Evolutionary conservation across 2,329 filamentous ascomycete genomes (phyloP).

Genomic region (Biscogniauxia mediterranea): DNA sequence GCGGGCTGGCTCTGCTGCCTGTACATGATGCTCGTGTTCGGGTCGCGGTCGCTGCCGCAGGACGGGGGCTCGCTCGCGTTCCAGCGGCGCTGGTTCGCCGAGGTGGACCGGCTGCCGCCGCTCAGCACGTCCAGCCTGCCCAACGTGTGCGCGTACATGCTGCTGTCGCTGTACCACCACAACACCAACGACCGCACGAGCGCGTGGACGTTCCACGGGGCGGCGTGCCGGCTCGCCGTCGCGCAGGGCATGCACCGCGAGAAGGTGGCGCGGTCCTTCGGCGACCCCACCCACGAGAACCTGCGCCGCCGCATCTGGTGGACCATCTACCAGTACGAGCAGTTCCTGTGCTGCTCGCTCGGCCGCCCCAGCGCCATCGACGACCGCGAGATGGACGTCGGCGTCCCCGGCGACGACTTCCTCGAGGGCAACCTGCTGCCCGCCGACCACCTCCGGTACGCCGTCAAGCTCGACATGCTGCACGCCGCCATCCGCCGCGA

Average conservation of each 20-base stretch:
- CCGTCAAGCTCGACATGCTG: conserved; percentile 23
- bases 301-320: conserved; percentile 33
- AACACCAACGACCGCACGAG: conserved; percentile 41
- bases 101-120: conserved; percentile 35
- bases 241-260: conserved; percentile 44
- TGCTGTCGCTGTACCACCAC: conserved; percentile 41
- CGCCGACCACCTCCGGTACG: conserved; percentile 20
- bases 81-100: conserved; percentile 34
- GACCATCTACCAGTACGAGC: conserved; percentile 34
- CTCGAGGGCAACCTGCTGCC: conserved; percentile 27
- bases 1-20: conserved; percentile 41
- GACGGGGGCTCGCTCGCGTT: conserved; percentile 30
- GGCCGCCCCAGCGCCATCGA: conserved; percentile 33
- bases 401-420: conserved; percentile 23
- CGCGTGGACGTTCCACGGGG: conserved; percentile 40
- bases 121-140: conserved; percentile 37
- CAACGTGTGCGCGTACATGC: conserved; percentile 42
- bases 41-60: conserved; percentile 38
- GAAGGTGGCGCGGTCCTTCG: conserved; percentile 36
- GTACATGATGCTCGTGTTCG: conserved; percentile 41
- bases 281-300: conserved; percentile 27
- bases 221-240: conserved; percentile 41
- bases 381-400: conserved; percentile 29
- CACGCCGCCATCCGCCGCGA: conserved; percentile 28
- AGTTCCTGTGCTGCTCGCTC: conserved; percentile 32